Base-by-base conservation (phyloP, 2,329 filamentous ascomycete species). In the Cordyceps militaris region DNA sequence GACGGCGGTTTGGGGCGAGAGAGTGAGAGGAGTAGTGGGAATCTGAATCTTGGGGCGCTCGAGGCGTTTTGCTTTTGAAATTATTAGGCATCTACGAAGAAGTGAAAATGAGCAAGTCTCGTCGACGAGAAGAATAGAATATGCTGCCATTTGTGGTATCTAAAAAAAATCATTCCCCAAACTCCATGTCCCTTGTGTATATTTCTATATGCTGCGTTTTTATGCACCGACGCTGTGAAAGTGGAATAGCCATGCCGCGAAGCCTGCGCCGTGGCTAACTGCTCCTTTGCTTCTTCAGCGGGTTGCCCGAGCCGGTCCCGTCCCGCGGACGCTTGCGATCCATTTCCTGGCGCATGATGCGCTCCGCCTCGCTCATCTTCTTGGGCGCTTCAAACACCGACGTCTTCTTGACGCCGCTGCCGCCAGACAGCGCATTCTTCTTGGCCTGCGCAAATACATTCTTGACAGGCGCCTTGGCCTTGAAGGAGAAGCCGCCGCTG, bases 321-420 rank as follows among this genome's bases (percentile, higher is more conserved):
- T 77, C 79, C 49, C 82, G 75, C 34, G 77, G 72, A 57, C 86
- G 78, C 68, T 91, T 91, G 62, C 80, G 78, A 64, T 91, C 87
- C 71, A 90, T 79, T 67, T 92, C 88, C 65, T 89, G 87, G 71
- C 87, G 89, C 91, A 96, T 96, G 66, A 94, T 95, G 55, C 87
- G 81, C 72, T 93, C 91, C 3, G 86, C 87, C 68, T 95, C 90
- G 66, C 88, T 93, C 82, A 96, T 93, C 66, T 89, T 94, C 77
- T 89, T 91, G 2, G 84, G 85, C 56, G 81, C 80, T 61, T 84
- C 83, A 3, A 82, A 73, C 11, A 77, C 79, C 32, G 74, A 65
- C 1, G 70, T 61, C 69, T 89, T 90, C 71, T 90, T 90, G 3
- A 79, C 74, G 1, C 81, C 80, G 1, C 81, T 79, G 0, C 74